phyloP scores from a whole-genome alignment of 1,284 basidiomycete genomes.

The Veloboletus limbatus region DNA sequence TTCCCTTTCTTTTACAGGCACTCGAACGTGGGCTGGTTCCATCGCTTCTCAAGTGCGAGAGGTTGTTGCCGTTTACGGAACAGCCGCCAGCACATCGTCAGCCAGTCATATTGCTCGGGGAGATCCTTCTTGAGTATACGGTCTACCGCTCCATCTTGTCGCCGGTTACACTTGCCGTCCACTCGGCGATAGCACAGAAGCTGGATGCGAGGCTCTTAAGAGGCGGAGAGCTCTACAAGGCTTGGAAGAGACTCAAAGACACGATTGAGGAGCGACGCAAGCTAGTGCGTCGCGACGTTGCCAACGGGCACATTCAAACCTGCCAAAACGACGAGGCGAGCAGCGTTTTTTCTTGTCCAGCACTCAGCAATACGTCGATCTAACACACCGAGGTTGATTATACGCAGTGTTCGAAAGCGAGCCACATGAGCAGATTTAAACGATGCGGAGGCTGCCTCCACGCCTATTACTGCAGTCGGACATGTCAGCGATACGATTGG shows the following conservation, averaged over 20 bases:
- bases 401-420: slow-evolving; percentile 25
- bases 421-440: slow-evolving; percentile 15
- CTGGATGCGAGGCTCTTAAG: slow-evolving; percentile 14
- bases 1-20: slow-evolving; percentile 27
- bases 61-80: slow-evolving; percentile 19
- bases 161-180: slow-evolving; percentile 11
- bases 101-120: slow-evolving; percentile 14
- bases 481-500: slow-evolving; percentile 30
- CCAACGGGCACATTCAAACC: slow-evolving; percentile 24
- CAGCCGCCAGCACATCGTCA: slow-evolving; percentile 11
- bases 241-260: slow-evolving; percentile 22
- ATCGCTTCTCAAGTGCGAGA: slow-evolving; percentile 27
- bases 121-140: slow-evolving; percentile 25
- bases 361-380: background rate
- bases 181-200: slow-evolving; percentile 4
- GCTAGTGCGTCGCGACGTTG: slow-evolving; percentile 17
- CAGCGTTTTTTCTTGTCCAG: background rate
- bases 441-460: slow-evolving; percentile 28
- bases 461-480: slow-evolving; percentile 26
- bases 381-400: slow-evolving; percentile 4
- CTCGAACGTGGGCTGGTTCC: slow-evolving; percentile 20
- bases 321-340: slow-evolving; percentile 28
- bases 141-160: slow-evolving; percentile 28
- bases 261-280: slow-evolving; percentile 20
- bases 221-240: slow-evolving; percentile 20